Evolutionary conservation across 495 filamentous ascomycete genomes (phyloP).

Genomic region (Glonium stellatum): DNA sequence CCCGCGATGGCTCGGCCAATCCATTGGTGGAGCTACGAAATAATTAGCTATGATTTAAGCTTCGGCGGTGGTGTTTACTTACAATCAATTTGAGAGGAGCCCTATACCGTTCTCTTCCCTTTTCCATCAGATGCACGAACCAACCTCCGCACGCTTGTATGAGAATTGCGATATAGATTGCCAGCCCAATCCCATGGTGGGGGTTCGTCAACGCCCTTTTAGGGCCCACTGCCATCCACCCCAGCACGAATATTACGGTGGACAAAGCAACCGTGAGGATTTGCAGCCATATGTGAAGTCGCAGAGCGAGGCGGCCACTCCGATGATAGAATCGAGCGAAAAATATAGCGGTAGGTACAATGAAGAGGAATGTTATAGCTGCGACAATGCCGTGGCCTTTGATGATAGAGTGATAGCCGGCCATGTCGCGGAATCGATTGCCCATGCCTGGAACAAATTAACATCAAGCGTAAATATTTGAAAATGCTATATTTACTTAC

Average conservation of each 20-base stretch:
- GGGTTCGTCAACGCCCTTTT: slow-evolving; percentile 79
- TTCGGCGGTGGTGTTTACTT: slow-evolving; percentile 25
- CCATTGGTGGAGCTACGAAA: slow-evolving; percentile 69
- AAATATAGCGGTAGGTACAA: slow-evolving; percentile 74
- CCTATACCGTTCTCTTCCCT: slow-evolving; percentile 49
- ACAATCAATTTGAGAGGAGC: slow-evolving; percentile 68
- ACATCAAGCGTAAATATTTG: slow-evolving; percentile 7
- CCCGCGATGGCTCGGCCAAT: slow-evolving; percentile 67
- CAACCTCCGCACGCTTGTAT: slow-evolving; percentile 75
- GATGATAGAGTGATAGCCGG: slow-evolving; percentile 72
- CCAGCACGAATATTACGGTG: slow-evolving; percentile 68
- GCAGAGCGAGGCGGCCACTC: slow-evolving; percentile 59
- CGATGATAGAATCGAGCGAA: slow-evolving; percentile 66
- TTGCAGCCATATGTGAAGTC: slow-evolving; percentile 79
- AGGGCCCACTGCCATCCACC: slow-evolving; percentile 73
- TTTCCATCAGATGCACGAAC: slow-evolving; percentile 57
- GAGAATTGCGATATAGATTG: slow-evolving; percentile 77
- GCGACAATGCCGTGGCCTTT: slow-evolving; percentile 78
- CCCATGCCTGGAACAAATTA: slow-evolving; percentile 62
- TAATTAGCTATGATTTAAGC: slow-evolving; percentile 18
- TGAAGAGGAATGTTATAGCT: slow-evolving; percentile 76
- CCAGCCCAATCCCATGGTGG: slow-evolving; percentile 81
- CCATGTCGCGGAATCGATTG: slow-evolving; percentile 70
- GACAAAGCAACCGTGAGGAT: slow-evolving; percentile 65
- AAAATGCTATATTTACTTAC: slow-evolving; percentile 42